These are phyloP conservation scores for Coriolopsis trogii DNA, from an alignment of 1,284 basidiomycete species.

Conservation along the genomic window DNA sequence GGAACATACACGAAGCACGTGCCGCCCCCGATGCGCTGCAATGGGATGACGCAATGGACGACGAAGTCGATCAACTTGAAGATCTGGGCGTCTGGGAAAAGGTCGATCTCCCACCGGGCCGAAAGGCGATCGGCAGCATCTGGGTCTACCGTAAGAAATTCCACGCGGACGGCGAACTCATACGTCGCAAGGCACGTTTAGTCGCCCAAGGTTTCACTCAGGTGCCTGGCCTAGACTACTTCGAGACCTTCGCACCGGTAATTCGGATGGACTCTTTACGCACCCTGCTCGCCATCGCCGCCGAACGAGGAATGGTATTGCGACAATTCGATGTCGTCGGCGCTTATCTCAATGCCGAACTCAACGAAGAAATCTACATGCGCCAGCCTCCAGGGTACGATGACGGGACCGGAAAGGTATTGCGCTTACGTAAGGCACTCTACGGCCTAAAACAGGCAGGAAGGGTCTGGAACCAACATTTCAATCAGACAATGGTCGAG, in stretches of 20 bases:
- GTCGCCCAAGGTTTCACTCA: conserved; percentile 47
- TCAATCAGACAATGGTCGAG: conserved; percentile 8
- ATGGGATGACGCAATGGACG: conserved; percentile 19
- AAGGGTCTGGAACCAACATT: conserved; percentile 27
- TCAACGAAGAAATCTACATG: conserved; percentile 35
- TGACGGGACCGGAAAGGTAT: not conserved
- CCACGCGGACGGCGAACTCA: conserved; percentile 29
- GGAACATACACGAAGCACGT: too few species aligned
- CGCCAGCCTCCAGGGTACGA: conserved; percentile 37
- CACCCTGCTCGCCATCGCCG: conserved; percentile 34
- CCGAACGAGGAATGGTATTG: conserved; percentile 35
- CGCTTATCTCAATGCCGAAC: conserved; percentile 42
- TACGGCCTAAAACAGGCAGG: conserved; percentile 33
- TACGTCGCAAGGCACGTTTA: conserved; percentile 41
- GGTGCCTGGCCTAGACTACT: conserved; percentile 40
- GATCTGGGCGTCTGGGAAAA: conserved; percentile 15
- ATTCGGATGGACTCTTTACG: conserved; percentile 32
- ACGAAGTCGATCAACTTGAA: conserved; percentile 22
- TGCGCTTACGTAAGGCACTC: conserved; percentile 15
- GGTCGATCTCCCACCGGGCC: conserved; percentile 23
- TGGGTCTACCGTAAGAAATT: conserved; percentile 38
- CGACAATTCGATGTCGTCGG: conserved; percentile 45
- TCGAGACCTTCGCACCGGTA: conserved; percentile 36
- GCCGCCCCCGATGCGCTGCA: too few species aligned
- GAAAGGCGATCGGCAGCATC: too few species aligned